Base-by-base conservation (phyloP, 805 yeast species). In the Ogataea pilisensis region DNA sequence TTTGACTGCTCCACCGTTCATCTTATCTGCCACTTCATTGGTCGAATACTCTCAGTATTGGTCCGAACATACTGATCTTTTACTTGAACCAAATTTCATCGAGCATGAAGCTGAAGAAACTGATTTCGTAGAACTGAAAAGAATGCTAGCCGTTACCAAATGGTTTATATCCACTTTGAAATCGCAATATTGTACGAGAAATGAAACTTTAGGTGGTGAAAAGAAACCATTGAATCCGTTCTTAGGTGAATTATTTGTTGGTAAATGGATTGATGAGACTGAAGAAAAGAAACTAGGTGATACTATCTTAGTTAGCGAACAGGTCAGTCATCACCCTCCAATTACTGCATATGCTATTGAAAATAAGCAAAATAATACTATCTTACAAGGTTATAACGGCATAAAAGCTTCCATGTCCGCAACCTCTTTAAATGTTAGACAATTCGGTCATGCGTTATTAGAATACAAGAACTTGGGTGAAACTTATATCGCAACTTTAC, bases 311-410 rank as follows among this genome's bases (percentile, higher is more conserved):
- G 57, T 88, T 40, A 78, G 90, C 48, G 99, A 93, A 65, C 99
- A 93, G 66, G 97, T 93, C 12, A 81, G 90, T 46, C 99, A 93
- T 66, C 99, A 93, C 63, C 99, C 99, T 14, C 98, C 99, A 20
- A 82, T 85, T 27, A 90, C 98, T n/a, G 97, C 93, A 6, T 93
- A 89, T 60, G 77, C 89, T 32, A 76, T 93, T 41, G 68, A 76
- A 56, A 89, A 89, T 60, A 85, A 80, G 47, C 76, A 78, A 54
- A 73, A 82, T 61, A 73, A 81, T 26, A 82, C 83, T 20, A 65
- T 69, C 31, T 69, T 89, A 47, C 85, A 90, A 63, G 99, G 99
- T 39, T 91, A 87, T 67, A 90, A 86, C 58, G 91, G 91, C 30
- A 78, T 91, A 57, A 85, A 78, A 63, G 90, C 97, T 20, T 78